A percentile compares a stretch with the other conserved stretches of the same genome.
Evolutionary conservation across 2,329 filamentous ascomycete genomes (phyloP).

Genomic region (Pseudovirgaria hyperparasitica): DNA sequence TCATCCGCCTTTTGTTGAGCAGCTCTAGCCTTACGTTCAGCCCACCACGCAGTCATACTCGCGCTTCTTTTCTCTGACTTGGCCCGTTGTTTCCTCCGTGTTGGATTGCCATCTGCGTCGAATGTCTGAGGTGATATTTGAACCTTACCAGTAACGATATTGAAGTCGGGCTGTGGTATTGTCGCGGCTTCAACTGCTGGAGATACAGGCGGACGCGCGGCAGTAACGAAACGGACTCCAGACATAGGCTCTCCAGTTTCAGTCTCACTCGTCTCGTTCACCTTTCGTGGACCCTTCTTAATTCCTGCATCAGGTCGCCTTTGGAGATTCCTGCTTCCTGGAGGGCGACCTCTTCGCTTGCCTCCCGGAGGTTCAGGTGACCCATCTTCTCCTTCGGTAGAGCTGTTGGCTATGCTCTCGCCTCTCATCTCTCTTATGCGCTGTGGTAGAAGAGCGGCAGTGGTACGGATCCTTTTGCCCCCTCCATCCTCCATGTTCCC

Average conservation of each 20-base stretch:
- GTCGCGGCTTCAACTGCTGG: constrained; percentile 15
- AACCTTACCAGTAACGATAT: constrained; percentile 14
- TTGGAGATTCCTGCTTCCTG: constrained; percentile 34
- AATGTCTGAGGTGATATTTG: constrained; percentile 14
- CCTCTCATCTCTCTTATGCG: constrained; percentile 35
- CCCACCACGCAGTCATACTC: constrained; percentile 35
- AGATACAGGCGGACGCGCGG: constrained; percentile 9
- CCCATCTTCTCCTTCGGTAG: constrained; percentile 18
- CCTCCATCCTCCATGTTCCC: constrained; percentile 23
- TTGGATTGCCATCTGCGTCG: constrained; percentile 12
- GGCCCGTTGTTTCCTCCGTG: constrained; percentile 19
- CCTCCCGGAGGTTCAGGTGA: constrained; percentile 11
- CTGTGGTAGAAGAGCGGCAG: constrained; percentile 22
- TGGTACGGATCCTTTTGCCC: constrained; percentile 16
- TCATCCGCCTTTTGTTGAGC: constrained; percentile 16
- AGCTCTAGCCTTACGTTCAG: constrained; percentile 26
- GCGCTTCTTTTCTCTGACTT: constrained; percentile 32
- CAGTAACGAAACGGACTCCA: constrained; percentile 2
- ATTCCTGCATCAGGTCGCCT: constrained; percentile 34
- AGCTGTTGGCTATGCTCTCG: constrained; percentile 23
- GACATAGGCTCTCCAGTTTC: constrained; percentile 8
- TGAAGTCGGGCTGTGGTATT: constrained; percentile 19
- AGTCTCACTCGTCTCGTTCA: constrained; percentile 7
- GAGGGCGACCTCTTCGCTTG: constrained; percentile 21
- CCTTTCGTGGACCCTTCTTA: constrained; percentile 35